These are phyloP conservation scores for Pholiota molesta DNA, from an alignment of 768 basidiomycete species.

Conservation along the genomic window DNA sequence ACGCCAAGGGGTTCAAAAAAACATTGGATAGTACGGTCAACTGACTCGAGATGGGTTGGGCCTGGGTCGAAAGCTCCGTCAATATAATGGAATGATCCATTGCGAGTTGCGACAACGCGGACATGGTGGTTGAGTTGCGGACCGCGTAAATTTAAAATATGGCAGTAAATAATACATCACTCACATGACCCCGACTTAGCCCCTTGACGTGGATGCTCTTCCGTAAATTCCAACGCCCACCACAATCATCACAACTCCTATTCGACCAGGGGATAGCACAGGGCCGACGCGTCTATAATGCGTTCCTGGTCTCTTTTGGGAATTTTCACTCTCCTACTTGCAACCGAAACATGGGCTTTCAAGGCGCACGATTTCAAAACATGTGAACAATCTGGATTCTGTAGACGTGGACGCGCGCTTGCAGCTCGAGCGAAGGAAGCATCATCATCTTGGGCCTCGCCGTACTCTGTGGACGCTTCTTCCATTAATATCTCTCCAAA, in stretches of 20 bases:
- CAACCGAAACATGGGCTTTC: conserved; percentile 53
- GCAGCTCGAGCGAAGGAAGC: conserved; percentile 69
- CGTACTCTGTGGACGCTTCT: conserved; percentile 74
- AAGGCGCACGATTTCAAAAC: conserved; percentile 92
- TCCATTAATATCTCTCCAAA: conserved; percentile 55
- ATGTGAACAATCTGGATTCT: conserved; percentile 94
- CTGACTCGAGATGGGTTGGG: neutral
- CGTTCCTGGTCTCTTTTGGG: conserved; percentile 39
- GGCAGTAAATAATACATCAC: neutral
- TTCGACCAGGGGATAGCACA: neutral
- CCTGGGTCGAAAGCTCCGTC: neutral
- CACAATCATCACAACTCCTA: neutral
- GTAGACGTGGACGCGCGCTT: conserved; percentile 83
- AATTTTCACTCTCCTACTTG: conserved; percentile 36
- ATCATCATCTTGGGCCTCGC: conserved; percentile 72
- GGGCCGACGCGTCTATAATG: conserved; percentile 26
- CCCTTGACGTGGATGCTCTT: conserved; percentile 7
- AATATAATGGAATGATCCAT: no score
- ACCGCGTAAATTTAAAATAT: no score
- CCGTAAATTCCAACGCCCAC: neutral
- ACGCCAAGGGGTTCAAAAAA: neutral
- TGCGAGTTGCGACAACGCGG: neutral
- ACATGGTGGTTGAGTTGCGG: neutral
- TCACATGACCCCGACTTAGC: neutral
- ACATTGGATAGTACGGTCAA: neutral